Evolutionary conservation across 352 stramenopile genomes (phyloP), one percentile per base, ranked within the genome.

Genomic region (Globisporangium mamillatum): DNA sequence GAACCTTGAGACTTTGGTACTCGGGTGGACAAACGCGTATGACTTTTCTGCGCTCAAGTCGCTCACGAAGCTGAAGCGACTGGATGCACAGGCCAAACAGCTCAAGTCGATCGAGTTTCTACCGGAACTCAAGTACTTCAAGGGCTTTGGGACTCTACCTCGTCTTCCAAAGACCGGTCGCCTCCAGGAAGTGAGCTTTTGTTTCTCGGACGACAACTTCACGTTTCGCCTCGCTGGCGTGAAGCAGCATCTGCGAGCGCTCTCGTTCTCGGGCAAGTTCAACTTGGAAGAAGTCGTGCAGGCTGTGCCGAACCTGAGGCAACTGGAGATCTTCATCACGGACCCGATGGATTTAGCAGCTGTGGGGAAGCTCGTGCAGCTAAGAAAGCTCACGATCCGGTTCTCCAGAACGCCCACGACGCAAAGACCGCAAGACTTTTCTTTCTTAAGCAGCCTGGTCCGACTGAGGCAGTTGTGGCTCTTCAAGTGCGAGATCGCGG

Each of bases 81-180:
- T 60, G 55, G 55, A 60, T 46, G 55, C 55, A 7, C 55, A 60
- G 29, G 55, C 29, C 10, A 60, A 44, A 9, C 55, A 60, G 55
- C 55, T 60, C 25, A 60, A 60, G 32, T 60, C 55, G 27, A 20
- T 60, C 55, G 55, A 60, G 10, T 60, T 60, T 46, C 14, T 60
- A 27, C 5, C 27, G 22, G 55, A 60, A 24, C 55, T 60, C 27
- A 29, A 60, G 32, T 60, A 60, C 18, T 60, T 60, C 29, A 60
- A 60, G 22, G 27, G 55, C 55, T 60, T 44, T 25, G 55, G 55
- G 20, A 60, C 27, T 25, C 36, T 60, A 16, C 55, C 55, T 8
- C 55, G 27, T 6, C 55, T 60, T 24, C 55, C 55, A 16, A 44
- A 34, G 18, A 34, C 3, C 32, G 55, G 55, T 10, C 55, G 27